Base-by-base conservation (phyloP, 2,329 filamentous ascomycete genomes). In the Oidium heveae region DNA sequence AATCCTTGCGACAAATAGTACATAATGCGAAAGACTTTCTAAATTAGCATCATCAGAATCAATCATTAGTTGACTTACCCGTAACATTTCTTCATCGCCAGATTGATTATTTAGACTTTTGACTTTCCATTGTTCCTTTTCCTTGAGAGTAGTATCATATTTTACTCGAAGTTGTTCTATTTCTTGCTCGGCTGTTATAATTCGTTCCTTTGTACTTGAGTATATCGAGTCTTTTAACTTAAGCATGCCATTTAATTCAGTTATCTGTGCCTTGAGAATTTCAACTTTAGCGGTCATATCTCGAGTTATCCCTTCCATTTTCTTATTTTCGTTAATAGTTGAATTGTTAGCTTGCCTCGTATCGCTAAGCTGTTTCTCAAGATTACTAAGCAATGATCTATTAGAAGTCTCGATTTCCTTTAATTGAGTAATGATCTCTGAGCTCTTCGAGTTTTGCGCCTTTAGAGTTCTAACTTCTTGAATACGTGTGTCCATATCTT, bases 331-430 rank as follows among this genome's bases (percentile, higher is more conserved):
- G 13, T 72, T 69, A 47, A 80, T 74, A 36, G 88, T 70, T 4
- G 76, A 73, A n/a, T 76, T 75, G 61, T 94, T 80, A 18, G 83
- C 77, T 59, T 89, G 84, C 65, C 82, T 86, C 61, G 86, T 71
- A 62, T 96, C 87, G 10, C 80, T 79, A 41, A 91, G 70, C 65
- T 96, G 88, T 69, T 94, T 95, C 68, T 98, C 91, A 57, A 94
- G 71, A 62, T 89, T 94, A 60, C 79, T 77, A 18, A 91, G 72
- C 32, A 95, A 68, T 16, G 79, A 78, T 52, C 86, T 77, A 59
- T 82, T 85, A 54, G 84, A 77, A 6, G 79, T 73, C 65, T 96
- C 91, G 1, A 86, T 77, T 55, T 96, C 89, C 70, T 98, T 98
- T 55, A 96, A 72, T 60, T 94, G 85, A 0, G 86, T 76, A 44